Evolutionary conservation across 1,284 basidiomycete genomes (phyloP), one percentile per base, ranked within the genome.

Genomic region (Ustanciosporium gigantosporum): DNA sequence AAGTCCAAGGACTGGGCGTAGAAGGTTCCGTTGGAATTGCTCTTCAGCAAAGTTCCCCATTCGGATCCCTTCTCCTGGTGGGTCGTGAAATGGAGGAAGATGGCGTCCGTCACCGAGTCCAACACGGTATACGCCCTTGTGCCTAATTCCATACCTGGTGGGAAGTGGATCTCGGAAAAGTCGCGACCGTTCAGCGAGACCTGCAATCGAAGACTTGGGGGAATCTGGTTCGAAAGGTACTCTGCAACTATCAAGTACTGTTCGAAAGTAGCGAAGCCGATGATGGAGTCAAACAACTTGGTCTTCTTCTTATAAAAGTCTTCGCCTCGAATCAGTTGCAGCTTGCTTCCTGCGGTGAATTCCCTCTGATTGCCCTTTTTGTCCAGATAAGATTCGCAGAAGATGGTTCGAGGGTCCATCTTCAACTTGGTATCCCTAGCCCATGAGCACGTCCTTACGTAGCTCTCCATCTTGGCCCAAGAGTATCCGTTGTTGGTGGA

Each of bases 11-110:
- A 90, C 15, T 92, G 78, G 21, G 89, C 86, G 77, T 91, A 98
- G 81, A 96, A 97, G 0, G 95, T 98, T 25, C 94, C 94, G 74
- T 98, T 98, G 34, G 89, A 95, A 80, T 98, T 97, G 36, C 95
- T 79, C 92, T 79, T 97, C 76, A 98, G 86, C 66, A 98, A 86
- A 70, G 85, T 88, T 38, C 94, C 94, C 87, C 89, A 97, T 76
- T 84, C 90, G 6, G 86, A 87, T 15, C 81, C 83, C 0, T 84
- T 83, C 14, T 83, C 81, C 46, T 88, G 84, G 25, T 89, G 90
- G 80, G 90, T 94, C 0, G 95, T 97, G 80, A 95, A 89, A 70
- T 95, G 93, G 19, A 98, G 79, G 84, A 98, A 98, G 53, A 98
- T 86, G 0, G 93, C 85, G 52, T 89, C 86, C 0, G 95, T 98